Base-by-base conservation (phyloP, 2,329 filamentous ascomycete genomes). In the Fusarium protoensiforme region DNA sequence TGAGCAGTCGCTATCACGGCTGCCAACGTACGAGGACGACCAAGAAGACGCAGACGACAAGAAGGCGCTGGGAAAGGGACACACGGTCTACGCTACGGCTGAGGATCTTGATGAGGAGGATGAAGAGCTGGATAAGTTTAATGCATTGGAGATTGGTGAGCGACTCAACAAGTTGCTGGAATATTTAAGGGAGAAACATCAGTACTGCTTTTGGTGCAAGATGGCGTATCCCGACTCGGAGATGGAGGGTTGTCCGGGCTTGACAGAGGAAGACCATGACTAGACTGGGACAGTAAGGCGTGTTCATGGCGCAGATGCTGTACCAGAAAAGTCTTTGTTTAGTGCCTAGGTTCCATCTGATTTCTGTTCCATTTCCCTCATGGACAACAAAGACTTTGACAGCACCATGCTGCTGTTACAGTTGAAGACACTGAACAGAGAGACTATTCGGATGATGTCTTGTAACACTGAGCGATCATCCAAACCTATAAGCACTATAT, bases 151-250 rank as follows among this genome's bases (percentile, higher is more conserved):
- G 24, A 85, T 90, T 2, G 84, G 84, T 2, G 92, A 97, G 76
- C 89, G 90, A 73, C 83, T 98, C 70, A 83, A 85, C 10, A 90
- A 86, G 75, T 81, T 97, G 16, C 87, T 98, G 11, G 81, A 84
- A 20, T 91, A 93, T 81, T 81, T 99, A 62, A 89, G 96, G 39
- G 85, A 90, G 57, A 88, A 89, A 78, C 90, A 94, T 78, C 83
- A 87, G 51, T 99, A 99, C 80, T 99, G 96, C 84, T 98, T 98
- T 80, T 99, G 95, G 93, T 99, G 96, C 83, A 98, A 98, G 81
- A 93, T 89, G 82, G 86, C 86, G 61, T 99, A 98, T 80, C 89
- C 91, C 0, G 91, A 94, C 78, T 85, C 84, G 38, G 83, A 85
- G 38, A 92, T 98, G 92, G 94, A 96, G 14, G 95, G 94, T 0